Evolutionary conservation across 1,284 basidiomycete genomes (phyloP), one percentile per base, ranked within the genome.

Genomic region (Apiotrichum domesticum): DNA sequence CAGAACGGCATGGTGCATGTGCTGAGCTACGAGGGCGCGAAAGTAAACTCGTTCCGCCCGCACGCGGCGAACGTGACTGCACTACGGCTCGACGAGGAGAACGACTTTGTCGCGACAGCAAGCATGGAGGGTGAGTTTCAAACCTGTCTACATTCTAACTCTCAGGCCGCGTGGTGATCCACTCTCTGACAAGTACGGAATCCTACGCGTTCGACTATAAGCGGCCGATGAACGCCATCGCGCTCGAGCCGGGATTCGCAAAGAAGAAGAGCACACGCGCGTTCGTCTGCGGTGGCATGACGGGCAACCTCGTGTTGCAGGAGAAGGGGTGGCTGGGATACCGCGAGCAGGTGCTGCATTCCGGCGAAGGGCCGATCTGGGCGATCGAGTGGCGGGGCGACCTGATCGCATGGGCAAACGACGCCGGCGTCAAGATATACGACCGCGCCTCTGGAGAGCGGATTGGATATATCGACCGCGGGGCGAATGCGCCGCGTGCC

Each of bases 321-420:
- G 95, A 98, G 78, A 98, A 97, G 74, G 90, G 93, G 8, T 98
- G 95, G 94, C 79, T 98, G 3, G 94, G 95, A 0, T 90, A 97
- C 70, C 94, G 89, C 66, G 93, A 97, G 74, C 88, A 87, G 0
- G 76, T 88, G 5, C 76, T 98, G 29, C 89, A 96, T 69, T 81
- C 83, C 29, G 90, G 88, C 3, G 96, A 98, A 75, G 96, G 95
- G 1, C 90, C 96, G 0, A 90, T 98, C 57, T 98, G 92, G 92
- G 85, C 87, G 40, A 84, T 86, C 4, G 82, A 87, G 56, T 98
- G 96, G 96, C 80, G 84, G 64, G 87, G 85, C 2, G 83, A 83
- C 54, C 80, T 97, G 34, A 91, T 98, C 58, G 93, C 92, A 0
- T 99, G 96, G 96, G 92, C 95, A 1, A 96, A 93, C 66, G 96